Evolutionary conservation across 2,329 filamentous ascomycete genomes (phyloP), one percentile per base, ranked within the genome.

Genomic region (Metarhizium guizhouense): DNA sequence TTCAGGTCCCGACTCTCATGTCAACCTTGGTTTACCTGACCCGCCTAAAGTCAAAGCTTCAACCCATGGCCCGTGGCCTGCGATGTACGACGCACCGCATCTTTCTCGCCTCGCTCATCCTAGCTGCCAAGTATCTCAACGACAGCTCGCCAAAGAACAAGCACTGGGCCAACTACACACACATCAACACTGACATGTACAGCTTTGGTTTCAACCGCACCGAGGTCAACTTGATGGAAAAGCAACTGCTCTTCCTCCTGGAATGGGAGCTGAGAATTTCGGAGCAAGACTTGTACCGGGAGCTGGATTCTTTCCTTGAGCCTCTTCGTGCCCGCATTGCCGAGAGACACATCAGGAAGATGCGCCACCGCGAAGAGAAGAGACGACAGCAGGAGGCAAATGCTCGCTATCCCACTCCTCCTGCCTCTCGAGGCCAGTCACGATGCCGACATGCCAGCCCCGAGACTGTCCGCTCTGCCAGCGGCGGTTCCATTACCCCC

Each of bases 101-200:
- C 79, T 97, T 99, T 76, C 82, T 99, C 51, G 93, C 90, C 47
- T 79, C 88, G 16, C 84, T 93, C 62, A 94, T 94, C 67, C 79
- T 87, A 49, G 85, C 94, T 1, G 93, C 94, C 64, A 99, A 99
- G 85, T 96, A 96, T 72, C 82, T 97, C 64, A 97, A 99, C 72
- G 94, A 97, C 79, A 96, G 91, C 59, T 96, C 91, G 13, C 94
- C 94, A 60, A 97, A 97, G 85, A 99, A 99, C 83, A 97, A 97
- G 85, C 94, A 99, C 80, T 99, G 94, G 94, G 92, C 94, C 61
- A 87, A 85, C 66, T 99, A 97, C 79, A 95, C 88, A 58, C 76
- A 86, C 65, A 86, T 96, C 63, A 87, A 79, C 70, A 84, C 85
- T 11, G 75, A 78, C 8, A 68, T 64, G 59, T 79, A 76, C 68